Conservation (phyloP, 2,329 filamentous ascomycete genomes). For the Aphanocladium album region DNA sequence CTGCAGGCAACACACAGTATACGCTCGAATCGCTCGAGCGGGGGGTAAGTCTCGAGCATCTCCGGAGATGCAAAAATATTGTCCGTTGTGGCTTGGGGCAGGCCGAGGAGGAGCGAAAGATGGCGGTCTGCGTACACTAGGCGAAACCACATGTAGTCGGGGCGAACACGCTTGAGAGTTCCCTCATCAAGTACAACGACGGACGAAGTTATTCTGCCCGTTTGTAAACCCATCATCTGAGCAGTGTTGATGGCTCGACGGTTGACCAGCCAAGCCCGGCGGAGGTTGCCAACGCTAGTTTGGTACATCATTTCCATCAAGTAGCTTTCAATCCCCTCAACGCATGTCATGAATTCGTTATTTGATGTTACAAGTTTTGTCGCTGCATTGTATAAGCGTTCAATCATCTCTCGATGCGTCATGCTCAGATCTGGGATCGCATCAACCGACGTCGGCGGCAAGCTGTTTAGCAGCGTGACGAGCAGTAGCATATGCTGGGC, state of each 20-base stretch:
- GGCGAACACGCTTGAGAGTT: conserved; percentile 24
- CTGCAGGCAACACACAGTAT: conserved; percentile 36
- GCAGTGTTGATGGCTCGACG: conserved; percentile 41
- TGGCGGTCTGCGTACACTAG: conserved; percentile 42
- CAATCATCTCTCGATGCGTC: conserved; percentile 5
- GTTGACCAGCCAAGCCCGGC: conserved; percentile 39
- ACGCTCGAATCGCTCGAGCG: conserved; percentile 40
- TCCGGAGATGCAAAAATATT: conserved; percentile 28
- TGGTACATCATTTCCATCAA: conserved; percentile 43
- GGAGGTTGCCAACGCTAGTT: conserved; percentile 42
- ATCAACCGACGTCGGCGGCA: conserved; percentile 13
- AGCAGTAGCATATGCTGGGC: conserved; percentile 36
- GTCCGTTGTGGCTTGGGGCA: conserved; percentile 37
- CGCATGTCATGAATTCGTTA: conserved; percentile 38
- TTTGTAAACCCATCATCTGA: conserved; percentile 36
- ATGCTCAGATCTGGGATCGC: conserved; percentile 14
- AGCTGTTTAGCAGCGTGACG: conserved; percentile 31
- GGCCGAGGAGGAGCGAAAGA: conserved; percentile 42
- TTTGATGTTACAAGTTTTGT: conserved; percentile 24
- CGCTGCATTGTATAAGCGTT: not conserved
- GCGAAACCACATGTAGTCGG: conserved; percentile 40
- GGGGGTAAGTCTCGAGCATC: conserved; percentile 26
- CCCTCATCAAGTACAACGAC: not conserved
- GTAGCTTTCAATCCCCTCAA: conserved; percentile 48
- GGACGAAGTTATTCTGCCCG: conserved; percentile 1